A percentile compares a stretch with the other conserved stretches of the same genome.
Evolutionary conservation across 495 filamentous ascomycete species (phyloP).

Genomic region (Podospora appendiculata): DNA sequence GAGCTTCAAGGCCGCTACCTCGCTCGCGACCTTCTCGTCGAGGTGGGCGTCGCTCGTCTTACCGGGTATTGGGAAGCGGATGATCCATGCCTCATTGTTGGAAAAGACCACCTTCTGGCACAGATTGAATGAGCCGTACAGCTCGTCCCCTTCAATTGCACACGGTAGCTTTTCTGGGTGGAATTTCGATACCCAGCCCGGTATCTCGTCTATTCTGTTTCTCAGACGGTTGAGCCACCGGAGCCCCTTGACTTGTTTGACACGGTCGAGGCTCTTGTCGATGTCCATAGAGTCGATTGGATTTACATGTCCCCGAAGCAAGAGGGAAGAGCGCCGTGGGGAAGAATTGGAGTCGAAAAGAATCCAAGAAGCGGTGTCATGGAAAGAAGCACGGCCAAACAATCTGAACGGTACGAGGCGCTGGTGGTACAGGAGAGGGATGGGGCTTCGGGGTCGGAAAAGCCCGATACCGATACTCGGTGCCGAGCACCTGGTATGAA

Average conservation of each 20-base stretch:
- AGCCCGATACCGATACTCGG: too few species aligned
- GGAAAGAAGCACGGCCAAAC: too few species aligned
- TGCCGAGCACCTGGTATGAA: too few species aligned
- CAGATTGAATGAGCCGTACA: background rate
- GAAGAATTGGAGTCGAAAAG: too few species aligned
- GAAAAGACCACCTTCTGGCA: background rate
- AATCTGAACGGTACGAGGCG: too few species aligned
- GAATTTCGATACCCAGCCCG: background rate
- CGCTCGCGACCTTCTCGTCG: background rate
- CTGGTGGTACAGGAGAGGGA: too few species aligned
- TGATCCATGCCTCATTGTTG: background rate
- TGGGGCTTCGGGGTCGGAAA: too few species aligned
- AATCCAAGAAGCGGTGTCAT: too few species aligned
- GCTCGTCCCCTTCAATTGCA: background rate
- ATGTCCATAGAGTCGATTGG: background rate
- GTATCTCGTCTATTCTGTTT: background rate
- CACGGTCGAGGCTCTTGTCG: background rate
- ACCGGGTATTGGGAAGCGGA: background rate
- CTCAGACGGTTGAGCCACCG: background rate
- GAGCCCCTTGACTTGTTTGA: background rate
- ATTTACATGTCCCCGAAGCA: background rate
- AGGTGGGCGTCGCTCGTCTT: background rate
- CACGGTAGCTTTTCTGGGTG: background rate
- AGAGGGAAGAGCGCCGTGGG: too few species aligned
- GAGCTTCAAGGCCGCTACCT: background rate